Percentiles rank a stretch among this genome's conserved stretches.
These are phyloP conservation scores for Corchorus olitorius DNA, from an alignment of 345 rosid species.

Conservation along the genomic window DNA sequence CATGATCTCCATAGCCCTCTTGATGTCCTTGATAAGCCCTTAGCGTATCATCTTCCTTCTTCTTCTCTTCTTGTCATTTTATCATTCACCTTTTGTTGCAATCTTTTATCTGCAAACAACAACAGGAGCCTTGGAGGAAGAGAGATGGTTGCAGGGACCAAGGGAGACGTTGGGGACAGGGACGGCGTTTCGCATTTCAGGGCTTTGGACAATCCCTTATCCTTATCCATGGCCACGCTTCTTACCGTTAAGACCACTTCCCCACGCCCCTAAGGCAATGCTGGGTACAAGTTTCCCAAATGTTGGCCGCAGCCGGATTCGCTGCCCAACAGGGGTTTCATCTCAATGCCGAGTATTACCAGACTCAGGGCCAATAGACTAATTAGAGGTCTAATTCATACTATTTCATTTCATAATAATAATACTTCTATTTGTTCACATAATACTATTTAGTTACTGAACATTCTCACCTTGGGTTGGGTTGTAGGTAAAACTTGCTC, in stretches of 20 bases:
- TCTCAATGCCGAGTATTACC: conserved; percentile 56
- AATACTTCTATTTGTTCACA: no score
- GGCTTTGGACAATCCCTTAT: conserved; percentile 41
- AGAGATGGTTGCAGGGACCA: conserved; percentile 74
- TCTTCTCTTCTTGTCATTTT: no score
- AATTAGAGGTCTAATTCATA: conserved; percentile 56
- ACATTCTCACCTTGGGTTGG: conserved; percentile 10
- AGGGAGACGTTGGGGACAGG: no score
- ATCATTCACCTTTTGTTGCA: no score
- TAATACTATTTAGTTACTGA: not conserved
- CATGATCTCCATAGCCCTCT: no score
- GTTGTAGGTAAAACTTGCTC: conserved; percentile 36
- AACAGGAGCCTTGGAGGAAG: conserved; percentile 95
- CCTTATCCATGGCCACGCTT: conserved; percentile 33
- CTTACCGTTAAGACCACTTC: conserved; percentile 28
- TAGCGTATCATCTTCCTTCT: no score
- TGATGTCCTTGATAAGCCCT: no score
- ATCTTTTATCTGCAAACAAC: no score
- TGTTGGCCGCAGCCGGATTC: conserved; percentile 72
- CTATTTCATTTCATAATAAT: not conserved
- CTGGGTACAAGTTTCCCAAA: conserved; percentile 72
- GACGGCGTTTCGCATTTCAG: conserved; percentile 19
- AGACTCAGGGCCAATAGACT: conserved; percentile 83
- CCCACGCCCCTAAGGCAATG: conserved; percentile 20
- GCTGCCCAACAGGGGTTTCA: conserved; percentile 24